A percentile compares a stretch with the other conserved stretches of the same genome.
phyloP scores from a whole-genome alignment of 176 grass and related monocot species.

The Bonia amplexicaulis region DNA sequence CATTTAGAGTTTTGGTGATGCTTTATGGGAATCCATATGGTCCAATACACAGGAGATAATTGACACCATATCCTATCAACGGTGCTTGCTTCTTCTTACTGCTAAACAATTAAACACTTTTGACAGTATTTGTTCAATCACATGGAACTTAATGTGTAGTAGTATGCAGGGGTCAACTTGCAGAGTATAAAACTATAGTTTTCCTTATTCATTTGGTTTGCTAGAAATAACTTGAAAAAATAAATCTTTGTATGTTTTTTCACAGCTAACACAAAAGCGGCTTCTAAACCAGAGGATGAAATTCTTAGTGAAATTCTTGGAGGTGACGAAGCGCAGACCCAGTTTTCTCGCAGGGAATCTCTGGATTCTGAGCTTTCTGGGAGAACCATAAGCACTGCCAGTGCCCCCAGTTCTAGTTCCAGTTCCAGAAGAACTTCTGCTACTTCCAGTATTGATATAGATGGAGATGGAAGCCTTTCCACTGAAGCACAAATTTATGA shows the following conservation, averaged over 20 bases:
- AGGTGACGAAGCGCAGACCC: conserved; percentile 35
- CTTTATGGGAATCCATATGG: not conserved
- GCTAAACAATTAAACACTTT: conserved; percentile 4
- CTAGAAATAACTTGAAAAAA: not conserved
- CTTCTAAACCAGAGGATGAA: conserved; percentile 57
- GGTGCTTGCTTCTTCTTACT: not conserved
- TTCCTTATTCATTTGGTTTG: not conserved
- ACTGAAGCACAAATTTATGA: conserved; percentile 45
- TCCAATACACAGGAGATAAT: not conserved
- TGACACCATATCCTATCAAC: not conserved
- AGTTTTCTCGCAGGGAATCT: conserved; percentile 37
- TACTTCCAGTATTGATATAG: conserved; percentile 23
- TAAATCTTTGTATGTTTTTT: conserved; percentile 20
- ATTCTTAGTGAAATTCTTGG: conserved; percentile 59
- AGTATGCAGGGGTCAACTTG: not conserved
- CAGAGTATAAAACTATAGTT: not conserved
- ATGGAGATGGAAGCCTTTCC: conserved; percentile 33
- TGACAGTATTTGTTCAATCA: not conserved
- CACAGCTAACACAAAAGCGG: conserved; percentile 46
- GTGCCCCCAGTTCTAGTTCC: conserved; percentile 31
- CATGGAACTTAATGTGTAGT: not conserved
- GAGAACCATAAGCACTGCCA: conserved; percentile 27
- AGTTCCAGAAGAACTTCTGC: conserved; percentile 36
- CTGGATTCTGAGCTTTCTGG: conserved; percentile 19
- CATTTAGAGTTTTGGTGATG: not conserved